Evolutionary conservation across 2,329 filamentous ascomycete genomes (phyloP), one percentile per base, ranked within the genome.

Genomic region (Ophioceras dolichostomum): DNA sequence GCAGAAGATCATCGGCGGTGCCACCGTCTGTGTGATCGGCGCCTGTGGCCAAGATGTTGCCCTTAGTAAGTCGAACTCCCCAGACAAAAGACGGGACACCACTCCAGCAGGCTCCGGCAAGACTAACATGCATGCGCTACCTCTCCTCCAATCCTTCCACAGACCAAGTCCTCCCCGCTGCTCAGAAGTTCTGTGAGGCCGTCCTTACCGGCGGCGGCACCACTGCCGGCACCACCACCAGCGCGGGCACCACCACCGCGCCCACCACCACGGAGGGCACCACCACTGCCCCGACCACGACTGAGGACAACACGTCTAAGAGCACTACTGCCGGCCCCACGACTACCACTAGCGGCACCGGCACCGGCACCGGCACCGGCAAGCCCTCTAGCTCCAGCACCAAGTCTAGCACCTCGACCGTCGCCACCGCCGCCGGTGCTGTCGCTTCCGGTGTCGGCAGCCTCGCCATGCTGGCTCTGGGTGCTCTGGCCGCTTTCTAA

Each of bases 181-280:
- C 76, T 0, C 56, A 70, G 9, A 67, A 60, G 32, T 80, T 94
- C 39, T 73, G 84, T 19, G 60, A 65, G 10, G 52, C 73, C 4
- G 70, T 79, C 10, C 51, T 54, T 28, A 47, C 59, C 8, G 72
- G 76, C 43, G 61, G 68, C 31, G 68, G 64, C 4, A 54, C 20
- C 13, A 26, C 19, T 36, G 31, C 24, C 30, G 39, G 34, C 39
- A 22, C 31, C 30, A 28, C 13, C 32, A 4, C 38, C 32, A 4
- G 36, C 28, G 27, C 28, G 31, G 19, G 34, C 31, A 8, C 41
- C 20, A 13, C 29, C 14, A 17, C 43, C 7, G 14, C 42, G 13
- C 10, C 28, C 5, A 29, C 39, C 33, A 17, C 10, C 29, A 24
- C 34, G 10, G 30, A 24, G 9, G 17, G 28, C 34, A 26, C 30